phyloP scores from a whole-genome alignment of 225 moss, liverwort and hornwort genomes.

The Bryum argenteum region DNA sequence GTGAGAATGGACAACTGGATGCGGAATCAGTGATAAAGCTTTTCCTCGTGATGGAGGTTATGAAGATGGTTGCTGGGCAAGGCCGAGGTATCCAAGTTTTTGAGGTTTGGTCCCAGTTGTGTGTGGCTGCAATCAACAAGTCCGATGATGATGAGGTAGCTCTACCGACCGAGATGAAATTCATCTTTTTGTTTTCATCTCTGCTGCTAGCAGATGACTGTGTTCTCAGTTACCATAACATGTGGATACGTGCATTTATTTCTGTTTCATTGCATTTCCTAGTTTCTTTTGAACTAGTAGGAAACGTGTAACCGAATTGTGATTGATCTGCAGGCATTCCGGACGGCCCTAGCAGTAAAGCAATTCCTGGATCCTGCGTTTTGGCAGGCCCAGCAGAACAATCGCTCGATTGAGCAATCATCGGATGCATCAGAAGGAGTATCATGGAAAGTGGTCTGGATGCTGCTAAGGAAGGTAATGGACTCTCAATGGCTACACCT shows the following conservation, averaged over 20 bases:
- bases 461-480: constrained; percentile 63
- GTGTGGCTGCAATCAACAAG: constrained; percentile 49
- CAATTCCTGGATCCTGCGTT: constrained; percentile 76
- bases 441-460: constrained; percentile 77
- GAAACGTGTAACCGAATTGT: constrained; percentile 29
- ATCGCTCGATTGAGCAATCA: constrained; percentile 28
- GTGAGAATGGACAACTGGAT: constrained; percentile 43
- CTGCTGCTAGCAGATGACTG: constrained; percentile 10
- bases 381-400: constrained; percentile 65
- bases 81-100: constrained; percentile 70
- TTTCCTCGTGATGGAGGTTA: constrained; percentile 69
- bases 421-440: constrained; percentile 45
- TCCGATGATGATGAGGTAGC: constrained; percentile 74
- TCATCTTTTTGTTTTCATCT: constrained; percentile 12
- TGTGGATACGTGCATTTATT: constrained; percentile 10
- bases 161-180: constrained; percentile 6
- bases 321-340: constrained; percentile 63
- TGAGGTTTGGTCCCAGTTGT: constrained; percentile 79
- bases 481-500: constrained; percentile 82
- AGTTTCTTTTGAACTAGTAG: constrained; percentile 4
- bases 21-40: constrained; percentile 58
- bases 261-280: too few species aligned
- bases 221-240: too few species aligned
- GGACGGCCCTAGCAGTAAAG: constrained; percentile 62
- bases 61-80: constrained; percentile 79